Evolutionary conservation across 805 yeast species (phyloP), one percentile per base, ranked within the genome.

Genomic region (Candida koratica): DNA sequence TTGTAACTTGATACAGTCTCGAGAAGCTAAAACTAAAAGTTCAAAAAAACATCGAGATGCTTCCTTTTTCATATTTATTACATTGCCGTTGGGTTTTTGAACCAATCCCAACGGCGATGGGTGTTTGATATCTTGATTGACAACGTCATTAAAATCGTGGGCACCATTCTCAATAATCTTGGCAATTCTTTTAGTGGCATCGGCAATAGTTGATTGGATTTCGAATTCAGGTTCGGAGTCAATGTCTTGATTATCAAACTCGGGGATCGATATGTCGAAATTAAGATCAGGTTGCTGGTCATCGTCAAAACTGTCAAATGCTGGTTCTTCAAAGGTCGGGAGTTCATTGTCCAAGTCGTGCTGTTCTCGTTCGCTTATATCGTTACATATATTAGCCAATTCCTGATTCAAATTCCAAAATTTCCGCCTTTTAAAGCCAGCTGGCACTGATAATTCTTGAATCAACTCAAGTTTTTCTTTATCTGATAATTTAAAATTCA

Each of bases 11-110:
- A 88, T 62, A 36, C 90, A 80, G 47, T 82, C 88, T 29, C 77
- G 69, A 5, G 93, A 81, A 2, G 94, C 94, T 39, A 88, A 66
- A 3, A 87, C 90, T 47, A 88, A 66, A 53, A 88, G 56, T 54
- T 88, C 95, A 50, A 87, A 88, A 58, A 88, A 88, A 36, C 84
- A 69, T 48, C 77, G 72, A 2, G 86, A 77, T 14, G 87, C 85
- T 47, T 81, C 80, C 45, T 69, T 64, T 50, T 71, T 71, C 40
- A 65, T 64, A 42, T 64, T 61, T 11, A 45, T 10, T 22, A 28
- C 25, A n/a, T 29, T 28, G 5, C 72, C 57, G n/a, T 56, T 44
- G 2, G 50, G 49, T 37, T 73, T 60, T 18, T 77, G 55, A 8
- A 62, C 64, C 5, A 53, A 51, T 0, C 84, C 85, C 6, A 82